Evolutionary conservation across 495 filamentous ascomycete genomes (phyloP), one percentile per base, ranked within the genome.

Genomic region (Neurospora cerealis): DNA sequence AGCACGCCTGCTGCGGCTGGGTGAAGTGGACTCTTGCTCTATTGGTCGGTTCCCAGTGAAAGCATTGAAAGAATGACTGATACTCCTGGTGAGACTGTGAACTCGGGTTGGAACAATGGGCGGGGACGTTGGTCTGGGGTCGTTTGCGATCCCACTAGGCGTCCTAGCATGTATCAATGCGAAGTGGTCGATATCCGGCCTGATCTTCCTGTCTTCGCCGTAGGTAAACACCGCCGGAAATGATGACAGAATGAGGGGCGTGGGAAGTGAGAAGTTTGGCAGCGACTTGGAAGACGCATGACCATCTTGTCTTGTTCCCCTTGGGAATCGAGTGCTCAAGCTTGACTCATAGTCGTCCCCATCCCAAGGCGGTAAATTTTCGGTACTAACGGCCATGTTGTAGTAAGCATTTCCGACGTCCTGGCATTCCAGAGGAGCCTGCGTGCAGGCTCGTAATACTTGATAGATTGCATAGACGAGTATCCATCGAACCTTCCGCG

Each of bases 401-500:
- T 88, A 88, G 7, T 78, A 77, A 5, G 81, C 79, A 46, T 72
- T 76, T 2, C 73, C 74, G 9, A 75, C 73, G 19, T 80, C 80
- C n/a, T 74, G 71, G n/a, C 86, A 83, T 71, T 84, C 80, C 8
- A 77, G 36, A 19, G 86, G 83, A 0, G 77, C 60, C 10, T 79
- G 74, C 5, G 84, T 83, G 40, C 80, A 87, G 60, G 85, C 87
- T 13, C 85, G 86, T 37, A 93, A 83, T 5, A 89, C 87, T 76
- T 94, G 92, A 48, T 93, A 84, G 17, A 88, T 84, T 37, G 88
- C 86, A 74, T 94, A 94, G 38, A 93, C 85, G 46, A 93, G 77
- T 6, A 93, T 85, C 92, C 92, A 94, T 36, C 92, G 89, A 40
- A 90, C 86, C 74, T 89, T 89, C 32, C 90, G 87, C 21, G 87